phyloP scores from a whole-genome alignment of 2,329 filamentous ascomycete genomes.

The Onygena corvina region DNA sequence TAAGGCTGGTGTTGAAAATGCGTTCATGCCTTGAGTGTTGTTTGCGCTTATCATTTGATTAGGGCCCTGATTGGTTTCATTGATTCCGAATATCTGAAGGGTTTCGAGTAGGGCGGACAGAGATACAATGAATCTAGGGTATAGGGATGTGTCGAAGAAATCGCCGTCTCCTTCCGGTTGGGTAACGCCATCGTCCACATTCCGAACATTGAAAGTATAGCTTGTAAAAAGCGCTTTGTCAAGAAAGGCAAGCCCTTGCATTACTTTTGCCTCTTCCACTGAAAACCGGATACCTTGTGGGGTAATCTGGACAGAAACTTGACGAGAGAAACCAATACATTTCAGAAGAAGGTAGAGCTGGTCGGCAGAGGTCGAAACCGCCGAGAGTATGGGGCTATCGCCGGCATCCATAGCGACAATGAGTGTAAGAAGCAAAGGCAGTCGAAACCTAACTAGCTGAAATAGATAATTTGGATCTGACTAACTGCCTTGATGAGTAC shows the following conservation, averaged over 20 bases:
- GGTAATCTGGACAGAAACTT: conserved; percentile 60
- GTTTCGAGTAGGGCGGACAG: conserved; percentile 81
- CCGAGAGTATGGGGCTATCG: conserved; percentile 39
- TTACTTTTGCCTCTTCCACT: conserved; percentile 75
- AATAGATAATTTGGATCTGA: neutral
- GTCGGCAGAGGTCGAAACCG: conserved; percentile 50
- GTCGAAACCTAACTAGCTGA: neutral
- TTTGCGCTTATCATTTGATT: conserved; percentile 24
- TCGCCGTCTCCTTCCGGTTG: conserved; percentile 31
- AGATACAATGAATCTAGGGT: conserved; percentile 73
- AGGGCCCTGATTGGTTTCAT: conserved; percentile 40
- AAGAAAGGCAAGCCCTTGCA: conserved; percentile 83
- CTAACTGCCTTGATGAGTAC: neutral
- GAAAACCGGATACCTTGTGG: conserved; percentile 76
- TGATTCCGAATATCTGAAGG: conserved; percentile 83
- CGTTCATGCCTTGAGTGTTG: conserved; percentile 44
- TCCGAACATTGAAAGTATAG: conserved; percentile 54
- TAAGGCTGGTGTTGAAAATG: conserved; percentile 71
- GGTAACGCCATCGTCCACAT: conserved; percentile 16
- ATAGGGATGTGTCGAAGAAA: conserved; percentile 26
- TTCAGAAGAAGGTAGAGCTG: conserved; percentile 49
- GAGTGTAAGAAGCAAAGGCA: neutral
- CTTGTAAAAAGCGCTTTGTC: conserved; percentile 81
- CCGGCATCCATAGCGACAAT: conserved; percentile 11
- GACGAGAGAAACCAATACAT: conserved; percentile 50